Conservation (phyloP, 169 alveolate genomes). For the Eimeria maxima region DNA sequence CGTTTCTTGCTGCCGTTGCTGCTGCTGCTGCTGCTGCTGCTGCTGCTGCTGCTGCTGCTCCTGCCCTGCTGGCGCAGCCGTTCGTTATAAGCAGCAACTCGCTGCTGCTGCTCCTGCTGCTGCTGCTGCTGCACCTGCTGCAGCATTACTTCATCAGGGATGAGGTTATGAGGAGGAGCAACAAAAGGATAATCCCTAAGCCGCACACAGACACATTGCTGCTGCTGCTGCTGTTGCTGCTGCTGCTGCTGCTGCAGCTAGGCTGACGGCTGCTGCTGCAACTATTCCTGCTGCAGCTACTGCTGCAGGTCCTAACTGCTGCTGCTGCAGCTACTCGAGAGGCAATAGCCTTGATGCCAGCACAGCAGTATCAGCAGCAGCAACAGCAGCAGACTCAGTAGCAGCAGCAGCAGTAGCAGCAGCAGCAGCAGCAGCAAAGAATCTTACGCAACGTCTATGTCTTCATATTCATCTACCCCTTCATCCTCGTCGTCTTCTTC, state of each 20-base stretch:
- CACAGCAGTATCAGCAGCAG: constrained; percentile 14
- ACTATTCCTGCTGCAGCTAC: not conserved
- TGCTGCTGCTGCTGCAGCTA: constrained; percentile 19
- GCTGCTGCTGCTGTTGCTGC: constrained; percentile 29
- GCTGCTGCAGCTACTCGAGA: not conserved
- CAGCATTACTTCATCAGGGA: not conserved
- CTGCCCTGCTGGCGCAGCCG: not conserved
- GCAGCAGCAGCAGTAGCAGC: not conserved
- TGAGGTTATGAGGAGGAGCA: not conserved
- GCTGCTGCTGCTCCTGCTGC: constrained; percentile 30
- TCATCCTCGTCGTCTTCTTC: not conserved
- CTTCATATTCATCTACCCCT: not conserved
- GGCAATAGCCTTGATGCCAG: not conserved
- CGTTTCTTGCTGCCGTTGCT: constrained; percentile 52
- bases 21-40: constrained; percentile 54
- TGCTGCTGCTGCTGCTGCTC: constrained; percentile 10
- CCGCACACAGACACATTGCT: not conserved
- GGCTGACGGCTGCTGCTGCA: not conserved
- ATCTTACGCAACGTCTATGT: not conserved
- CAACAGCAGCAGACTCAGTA: not conserved
- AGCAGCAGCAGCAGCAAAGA: constrained; percentile 13
- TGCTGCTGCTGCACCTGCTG: constrained; percentile 53
- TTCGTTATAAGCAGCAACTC: not conserved
- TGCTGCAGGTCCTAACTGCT: not conserved
- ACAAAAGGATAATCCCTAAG: constrained; percentile 38